phyloP scores from a whole-genome alignment of 176 grass and related monocot species.

The Aechmea fasciata region DNA sequence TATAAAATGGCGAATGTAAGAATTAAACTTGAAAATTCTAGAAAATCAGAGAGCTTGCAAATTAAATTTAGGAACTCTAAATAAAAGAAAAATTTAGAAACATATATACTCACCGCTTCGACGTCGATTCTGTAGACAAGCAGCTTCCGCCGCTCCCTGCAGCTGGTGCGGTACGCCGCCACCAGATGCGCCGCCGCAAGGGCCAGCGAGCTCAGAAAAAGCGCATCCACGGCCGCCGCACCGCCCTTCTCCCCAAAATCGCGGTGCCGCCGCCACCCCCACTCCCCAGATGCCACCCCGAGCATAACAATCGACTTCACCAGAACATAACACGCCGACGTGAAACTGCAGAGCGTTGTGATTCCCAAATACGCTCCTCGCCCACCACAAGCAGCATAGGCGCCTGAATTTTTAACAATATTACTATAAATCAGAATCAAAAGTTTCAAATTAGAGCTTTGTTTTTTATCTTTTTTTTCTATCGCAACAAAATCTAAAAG shows the following conservation, averaged over 20 bases:
- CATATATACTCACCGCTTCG: conserved; percentile 53
- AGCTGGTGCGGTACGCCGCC: conserved; percentile 78
- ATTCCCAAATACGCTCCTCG: conserved; percentile 44
- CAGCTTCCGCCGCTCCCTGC: conserved; percentile 73
- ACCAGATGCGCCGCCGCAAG: conserved; percentile 72
- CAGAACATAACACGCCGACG: conserved; percentile 49
- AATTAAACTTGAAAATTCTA: too few species aligned
- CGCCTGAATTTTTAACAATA: conserved; percentile 21
- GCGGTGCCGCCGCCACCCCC: conserved; percentile 4
- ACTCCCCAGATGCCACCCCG: conserved; percentile 1
- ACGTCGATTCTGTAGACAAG: conserved; percentile 89
- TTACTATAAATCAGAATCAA: neutral
- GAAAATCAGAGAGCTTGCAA: too few species aligned
- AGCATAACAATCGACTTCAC: conserved; percentile 40
- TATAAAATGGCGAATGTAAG: too few species aligned
- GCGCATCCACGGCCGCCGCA: conserved; percentile 27
- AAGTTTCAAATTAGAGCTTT: neutral
- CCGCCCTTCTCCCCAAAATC: conserved; percentile 12
- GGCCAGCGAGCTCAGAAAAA: conserved; percentile 56
- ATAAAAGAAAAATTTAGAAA: too few species aligned
- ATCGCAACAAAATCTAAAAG: too few species aligned
- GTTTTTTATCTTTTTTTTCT: too few species aligned
- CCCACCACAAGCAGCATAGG: conserved; percentile 49
- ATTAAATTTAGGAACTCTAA: too few species aligned
- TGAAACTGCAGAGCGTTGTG: conserved; percentile 33